Conservation (phyloP, 768 basidiomycete species). For the Tricholoma saponaceum region DNA sequence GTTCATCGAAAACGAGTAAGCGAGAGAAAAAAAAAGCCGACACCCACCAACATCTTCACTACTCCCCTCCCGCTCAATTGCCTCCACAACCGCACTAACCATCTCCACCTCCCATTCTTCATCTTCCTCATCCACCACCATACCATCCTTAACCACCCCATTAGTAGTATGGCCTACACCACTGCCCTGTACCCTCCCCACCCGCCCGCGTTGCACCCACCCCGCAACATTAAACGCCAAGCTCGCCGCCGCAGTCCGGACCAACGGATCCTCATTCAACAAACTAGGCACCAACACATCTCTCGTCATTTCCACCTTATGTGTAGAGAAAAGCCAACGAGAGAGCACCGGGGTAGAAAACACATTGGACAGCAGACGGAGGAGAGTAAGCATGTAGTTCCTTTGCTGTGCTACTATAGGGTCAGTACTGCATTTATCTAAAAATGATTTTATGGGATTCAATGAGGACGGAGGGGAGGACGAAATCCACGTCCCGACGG, state of each 20-base stretch:
- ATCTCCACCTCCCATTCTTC: slow-evolving; percentile 89
- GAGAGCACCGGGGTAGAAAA: slow-evolving; percentile 52
- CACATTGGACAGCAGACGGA: slow-evolving; percentile 67
- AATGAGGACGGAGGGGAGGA: slow-evolving; percentile 23
- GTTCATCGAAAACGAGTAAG: slow-evolving; percentile 1
- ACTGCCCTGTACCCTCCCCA: slow-evolving; percentile 26
- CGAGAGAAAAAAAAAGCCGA: not conserved
- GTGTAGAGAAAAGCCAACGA: slow-evolving; percentile 27
- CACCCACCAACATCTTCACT: slow-evolving; percentile 80
- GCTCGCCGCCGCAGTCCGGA: slow-evolving; percentile 79
- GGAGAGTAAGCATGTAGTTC: slow-evolving; percentile 58
- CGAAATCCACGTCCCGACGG: slow-evolving; percentile 49
- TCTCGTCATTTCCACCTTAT: slow-evolving; percentile 35
- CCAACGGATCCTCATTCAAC: slow-evolving; percentile 60
- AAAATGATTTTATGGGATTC: slow-evolving; percentile 42
- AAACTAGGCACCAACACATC: slow-evolving; percentile 61
- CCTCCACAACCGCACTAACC: slow-evolving; percentile 78
- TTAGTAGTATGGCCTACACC: not conserved
- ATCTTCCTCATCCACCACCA: slow-evolving; percentile 42
- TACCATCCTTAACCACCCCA: slow-evolving; percentile 20
- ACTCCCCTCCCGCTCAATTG: slow-evolving; percentile 61
- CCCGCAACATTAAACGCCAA: slow-evolving; percentile 74
- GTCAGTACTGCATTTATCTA: slow-evolving; percentile 31
- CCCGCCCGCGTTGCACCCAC: slow-evolving; percentile 57
- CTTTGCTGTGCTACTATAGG: slow-evolving; percentile 27